These are phyloP conservation scores for Camellia granthamiana DNA, from an alignment of 148 eudicot species.

Conservation along the genomic window DNA sequence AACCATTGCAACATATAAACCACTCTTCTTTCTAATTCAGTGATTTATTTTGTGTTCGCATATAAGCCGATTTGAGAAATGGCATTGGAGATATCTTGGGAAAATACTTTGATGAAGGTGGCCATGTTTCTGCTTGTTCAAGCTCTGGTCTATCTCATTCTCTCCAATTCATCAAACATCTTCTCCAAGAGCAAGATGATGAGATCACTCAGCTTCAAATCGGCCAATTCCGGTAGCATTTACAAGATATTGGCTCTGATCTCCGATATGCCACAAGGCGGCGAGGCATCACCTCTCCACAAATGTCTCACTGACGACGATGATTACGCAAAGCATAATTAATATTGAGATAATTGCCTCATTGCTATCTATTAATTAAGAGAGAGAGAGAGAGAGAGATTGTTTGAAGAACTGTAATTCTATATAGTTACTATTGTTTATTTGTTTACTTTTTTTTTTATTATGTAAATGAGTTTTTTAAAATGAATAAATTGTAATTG, in stretches of 20 bases:
- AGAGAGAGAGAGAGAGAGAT: too few relatives aligned
- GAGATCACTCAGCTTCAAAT: constrained; percentile 44
- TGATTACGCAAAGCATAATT: too few relatives aligned
- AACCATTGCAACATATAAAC: too few relatives aligned
- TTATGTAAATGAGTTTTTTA: too few relatives aligned
- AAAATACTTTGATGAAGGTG: constrained; percentile 30
- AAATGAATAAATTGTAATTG: too few relatives aligned
- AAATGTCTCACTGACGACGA: background rate
- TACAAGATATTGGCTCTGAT: constrained; percentile 29
- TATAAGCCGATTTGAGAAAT: background rate
- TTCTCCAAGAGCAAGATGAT: constrained; percentile 40
- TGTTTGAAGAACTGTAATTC: too few relatives aligned
- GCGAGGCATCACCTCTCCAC: background rate
- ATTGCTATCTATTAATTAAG: too few relatives aligned
- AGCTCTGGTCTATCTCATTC: constrained; percentile 50
- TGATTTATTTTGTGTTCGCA: too few relatives aligned
- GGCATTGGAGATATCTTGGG: background rate
- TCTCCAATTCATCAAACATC: constrained; percentile 48
- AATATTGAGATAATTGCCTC: too few relatives aligned
- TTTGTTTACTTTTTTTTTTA: too few relatives aligned
- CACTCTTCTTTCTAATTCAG: too few relatives aligned
- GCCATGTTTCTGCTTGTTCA: constrained; percentile 48
- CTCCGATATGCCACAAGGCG: constrained; percentile 35
- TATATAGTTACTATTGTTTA: too few relatives aligned
- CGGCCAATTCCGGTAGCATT: constrained; percentile 31